Conservation (phyloP, 371 early-diverging fungal genomes). For the Zancudomyces culisetae region DNA sequence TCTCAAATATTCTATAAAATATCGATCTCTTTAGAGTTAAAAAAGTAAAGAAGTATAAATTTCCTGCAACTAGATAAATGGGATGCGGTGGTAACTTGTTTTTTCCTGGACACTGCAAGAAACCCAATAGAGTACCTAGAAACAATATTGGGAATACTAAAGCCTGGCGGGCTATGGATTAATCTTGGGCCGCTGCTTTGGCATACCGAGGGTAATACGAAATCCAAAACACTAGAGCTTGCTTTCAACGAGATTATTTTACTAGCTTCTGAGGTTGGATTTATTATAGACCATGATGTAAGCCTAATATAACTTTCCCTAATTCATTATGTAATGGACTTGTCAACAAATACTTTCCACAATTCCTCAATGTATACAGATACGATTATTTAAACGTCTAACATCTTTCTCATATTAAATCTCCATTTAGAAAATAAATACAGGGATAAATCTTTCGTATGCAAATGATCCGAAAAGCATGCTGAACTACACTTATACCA, state of each 20-base stretch:
- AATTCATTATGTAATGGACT: neutral
- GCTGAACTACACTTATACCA: slow-evolving; percentile 60
- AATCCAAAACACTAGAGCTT: slow-evolving; percentile 65
- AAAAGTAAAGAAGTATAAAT: too few relatives aligned
- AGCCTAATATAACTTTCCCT: neutral
- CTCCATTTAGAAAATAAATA: slow-evolving; percentile 4
- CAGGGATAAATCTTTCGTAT: slow-evolving; percentile 35
- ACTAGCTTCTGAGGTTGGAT: slow-evolving; percentile 44
- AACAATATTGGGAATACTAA: slow-evolving; percentile 49
- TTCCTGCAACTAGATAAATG: too few relatives aligned
- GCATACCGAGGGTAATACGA: slow-evolving; percentile 70
- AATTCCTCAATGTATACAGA: neutral
- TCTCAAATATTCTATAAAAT: too few relatives aligned
- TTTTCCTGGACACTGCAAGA: slow-evolving; percentile 90
- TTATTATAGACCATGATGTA: slow-evolving; percentile 19
- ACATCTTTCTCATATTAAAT: neutral
- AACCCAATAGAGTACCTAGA: slow-evolving; percentile 75
- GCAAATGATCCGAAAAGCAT: slow-evolving; percentile 56
- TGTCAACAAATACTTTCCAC: too few relatives aligned
- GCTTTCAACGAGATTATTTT: slow-evolving; percentile 61
- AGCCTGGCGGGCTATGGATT: slow-evolving; percentile 82
- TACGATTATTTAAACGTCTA: neutral
- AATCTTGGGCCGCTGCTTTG: slow-evolving; percentile 84
- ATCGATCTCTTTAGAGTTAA: too few relatives aligned
- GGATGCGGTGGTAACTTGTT: slow-evolving; percentile 84